Evolutionary conservation across 2,329 filamentous ascomycete genomes (phyloP).

Genomic region (Diaporthe amygdali): DNA sequence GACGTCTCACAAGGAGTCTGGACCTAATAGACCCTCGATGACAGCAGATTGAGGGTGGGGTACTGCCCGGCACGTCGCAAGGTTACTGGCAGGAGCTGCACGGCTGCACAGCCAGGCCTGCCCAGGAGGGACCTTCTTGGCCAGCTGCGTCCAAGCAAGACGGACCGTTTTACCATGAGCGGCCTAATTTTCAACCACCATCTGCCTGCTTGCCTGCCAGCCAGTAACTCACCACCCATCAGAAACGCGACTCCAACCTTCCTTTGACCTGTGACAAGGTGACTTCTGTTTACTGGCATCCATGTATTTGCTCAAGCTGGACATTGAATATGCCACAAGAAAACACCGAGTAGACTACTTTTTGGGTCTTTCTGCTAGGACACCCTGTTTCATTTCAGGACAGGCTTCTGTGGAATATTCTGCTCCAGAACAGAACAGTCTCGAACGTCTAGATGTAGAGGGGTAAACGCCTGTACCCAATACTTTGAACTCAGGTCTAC

Average conservation of each 20-base stretch:
- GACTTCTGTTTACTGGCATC: neutral
- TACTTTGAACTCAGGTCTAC: neutral
- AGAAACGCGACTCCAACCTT: neutral
- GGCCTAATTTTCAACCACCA: neutral
- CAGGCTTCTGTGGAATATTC: too few relatives aligned
- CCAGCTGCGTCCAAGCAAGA: too few relatives aligned
- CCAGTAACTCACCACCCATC: too few relatives aligned
- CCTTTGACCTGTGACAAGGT: neutral
- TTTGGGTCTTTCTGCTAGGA: too few relatives aligned
- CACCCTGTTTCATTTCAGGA: too few relatives aligned
- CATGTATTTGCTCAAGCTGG: too few relatives aligned
- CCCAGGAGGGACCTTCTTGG: too few relatives aligned
- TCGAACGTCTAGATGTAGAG: too few relatives aligned
- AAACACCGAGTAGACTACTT: too few relatives aligned
- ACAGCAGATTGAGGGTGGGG: constrained; percentile 15
- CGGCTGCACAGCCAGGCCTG: neutral
- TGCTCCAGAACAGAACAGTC: too few relatives aligned
- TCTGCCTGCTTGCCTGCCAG: too few relatives aligned
- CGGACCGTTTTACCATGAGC: neutral
- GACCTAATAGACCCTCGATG: constrained; percentile 20
- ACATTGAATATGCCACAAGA: neutral
- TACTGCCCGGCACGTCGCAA: neutral
- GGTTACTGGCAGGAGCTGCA: neutral
- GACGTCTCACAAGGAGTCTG: constrained; percentile 25
- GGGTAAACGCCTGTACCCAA: neutral